A percentile compares a stretch with the other conserved stretches of the same genome.
Conservation (phyloP, 176 grass and related monocot species). For the Carex pumila region DNA sequence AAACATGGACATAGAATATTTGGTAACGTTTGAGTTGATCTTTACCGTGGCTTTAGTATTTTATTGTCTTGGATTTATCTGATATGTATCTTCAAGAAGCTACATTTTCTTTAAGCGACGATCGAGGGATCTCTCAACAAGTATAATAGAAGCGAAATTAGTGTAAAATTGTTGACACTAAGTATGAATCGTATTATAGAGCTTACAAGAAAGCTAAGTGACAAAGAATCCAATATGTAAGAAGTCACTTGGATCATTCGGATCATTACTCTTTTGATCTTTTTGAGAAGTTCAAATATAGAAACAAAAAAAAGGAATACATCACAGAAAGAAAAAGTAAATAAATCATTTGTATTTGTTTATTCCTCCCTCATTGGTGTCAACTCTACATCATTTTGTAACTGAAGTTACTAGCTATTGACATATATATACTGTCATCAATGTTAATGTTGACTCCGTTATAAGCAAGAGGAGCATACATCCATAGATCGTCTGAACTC, state of each 20-base stretch:
- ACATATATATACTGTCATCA: conserved; percentile 39
- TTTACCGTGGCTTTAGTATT: too few species aligned
- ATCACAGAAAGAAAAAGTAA: neutral
- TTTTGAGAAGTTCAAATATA: conserved; percentile 7
- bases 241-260: conserved; percentile 24
- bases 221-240: neutral
- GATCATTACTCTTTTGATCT: neutral
- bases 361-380: neutral
- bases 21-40: too few species aligned
- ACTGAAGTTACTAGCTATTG: conserved; percentile 15
- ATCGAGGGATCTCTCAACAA: neutral
- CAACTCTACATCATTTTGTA: neutral
- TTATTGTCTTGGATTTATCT: too few species aligned
- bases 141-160: neutral
- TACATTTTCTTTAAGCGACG: neutral
- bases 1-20: too few species aligned
- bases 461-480: conserved; percentile 89
- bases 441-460: conserved; percentile 76
- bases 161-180: neutral
- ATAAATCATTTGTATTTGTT: neutral
- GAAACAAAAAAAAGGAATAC: neutral
- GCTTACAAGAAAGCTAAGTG: neutral
- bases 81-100: too few species aligned
- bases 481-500: conserved; percentile 92
- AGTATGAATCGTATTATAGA: neutral